Evolutionary conservation across 495 filamentous ascomycete species (phyloP), one percentile per base, ranked within the genome.

Genomic region (Neurospora sp.): DNA sequence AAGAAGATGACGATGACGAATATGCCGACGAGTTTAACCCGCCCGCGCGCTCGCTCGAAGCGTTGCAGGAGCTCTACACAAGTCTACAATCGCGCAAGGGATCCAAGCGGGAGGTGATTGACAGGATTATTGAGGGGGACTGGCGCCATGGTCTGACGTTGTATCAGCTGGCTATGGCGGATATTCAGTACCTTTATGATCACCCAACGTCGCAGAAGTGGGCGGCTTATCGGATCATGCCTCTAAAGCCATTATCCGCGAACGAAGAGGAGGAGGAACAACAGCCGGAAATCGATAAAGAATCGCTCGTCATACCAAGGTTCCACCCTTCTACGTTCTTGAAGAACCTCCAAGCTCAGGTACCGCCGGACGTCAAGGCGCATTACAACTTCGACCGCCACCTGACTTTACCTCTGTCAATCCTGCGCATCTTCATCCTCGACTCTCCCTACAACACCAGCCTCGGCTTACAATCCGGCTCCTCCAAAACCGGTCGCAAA

Each of bases 161-260:
- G 19, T 92, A 91, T 74, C 92, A 94, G 78, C 84, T 95, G 5
- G 93, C 92, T 69, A 94, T 93, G 86, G 90, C 90, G 19, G 93
- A 96, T 76, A 81, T 93, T 17, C 91, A 92, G 74, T 85, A 93
- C 78, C 84, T 95, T n/a, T 88, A 94, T 76, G 91, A 94, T 77
- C 91, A 93, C 76, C 91, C 92, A 0, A 84, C 87, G 3, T 86
- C 87, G 1, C 86, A 91, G 73, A 90, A 90, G 82, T 96, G 93
- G 93, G 89, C 89, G 24, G 92, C 92, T 2, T 87, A 94, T 76
- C 84, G 84, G 70, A 82, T 89, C n/a, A 78, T 84, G 17, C 84
- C 81, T 0, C 76, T 87, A n/a, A 80, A 82, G 71, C 75, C 74
- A 1, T 77, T 79, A 19, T 66, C 72, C 1, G 77, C 80, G 36